Percentiles rank a stretch among this genome's conserved stretches.
Conservation (phyloP, 345 rosid species). For the Draba incana region DNA sequence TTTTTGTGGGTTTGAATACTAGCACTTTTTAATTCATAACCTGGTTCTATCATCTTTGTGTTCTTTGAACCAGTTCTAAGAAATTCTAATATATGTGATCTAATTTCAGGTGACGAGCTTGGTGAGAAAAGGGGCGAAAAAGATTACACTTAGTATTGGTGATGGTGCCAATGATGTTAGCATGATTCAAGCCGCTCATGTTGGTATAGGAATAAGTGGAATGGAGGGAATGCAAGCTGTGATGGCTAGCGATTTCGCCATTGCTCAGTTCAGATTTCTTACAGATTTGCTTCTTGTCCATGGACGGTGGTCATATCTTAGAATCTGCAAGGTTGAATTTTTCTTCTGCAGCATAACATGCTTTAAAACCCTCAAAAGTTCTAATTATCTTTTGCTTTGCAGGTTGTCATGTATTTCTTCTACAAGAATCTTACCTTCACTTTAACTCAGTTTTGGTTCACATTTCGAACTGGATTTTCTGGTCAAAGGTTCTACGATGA, state of each 20-base stretch:
- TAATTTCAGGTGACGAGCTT: constrained; percentile 81
- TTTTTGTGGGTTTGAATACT: constrained; percentile 5
- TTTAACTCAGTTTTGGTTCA: constrained; percentile 99
- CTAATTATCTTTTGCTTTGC: constrained; percentile 47
- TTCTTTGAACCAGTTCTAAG: constrained; percentile 1
- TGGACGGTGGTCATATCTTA: constrained; percentile 97
- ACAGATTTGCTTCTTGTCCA: constrained; percentile 97
- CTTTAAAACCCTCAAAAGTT: not conserved
- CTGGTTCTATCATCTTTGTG: constrained; percentile 8
- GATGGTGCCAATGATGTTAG: constrained; percentile 99
- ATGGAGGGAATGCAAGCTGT: constrained; percentile 99
- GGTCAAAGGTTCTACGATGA: constrained; percentile 99
- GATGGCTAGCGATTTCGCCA: constrained; percentile 99
- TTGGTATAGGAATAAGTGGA: constrained; percentile 98
- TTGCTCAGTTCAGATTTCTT: constrained; percentile 95
- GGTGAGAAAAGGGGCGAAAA: constrained; percentile 93
- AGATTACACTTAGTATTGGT: constrained; percentile 97
- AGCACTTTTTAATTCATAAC: constrained; percentile 5
- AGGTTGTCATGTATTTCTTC: constrained; percentile 98
- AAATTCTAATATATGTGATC: constrained; percentile 7
- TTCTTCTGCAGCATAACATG: constrained; percentile 1
- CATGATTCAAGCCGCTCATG: constrained; percentile 99
- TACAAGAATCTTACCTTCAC: constrained; percentile 99
- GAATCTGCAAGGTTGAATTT: constrained; percentile 92
- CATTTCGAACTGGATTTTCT: constrained; percentile 96